Evolutionary conservation across 768 basidiomycete species (phyloP).

Genomic region (Termitomyces sp.): DNA sequence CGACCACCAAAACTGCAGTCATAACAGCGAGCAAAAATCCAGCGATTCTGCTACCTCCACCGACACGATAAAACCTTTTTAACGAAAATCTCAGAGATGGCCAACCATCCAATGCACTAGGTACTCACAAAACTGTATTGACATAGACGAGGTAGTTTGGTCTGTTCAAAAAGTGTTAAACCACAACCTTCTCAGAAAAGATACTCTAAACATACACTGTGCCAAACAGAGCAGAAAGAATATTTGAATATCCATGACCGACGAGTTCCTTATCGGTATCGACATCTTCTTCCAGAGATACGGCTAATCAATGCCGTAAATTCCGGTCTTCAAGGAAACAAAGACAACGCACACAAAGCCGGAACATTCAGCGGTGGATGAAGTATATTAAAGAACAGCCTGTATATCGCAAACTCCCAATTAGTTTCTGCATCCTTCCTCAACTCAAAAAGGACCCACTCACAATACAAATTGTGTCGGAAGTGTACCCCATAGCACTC

Average conservation of each 20-base stretch:
- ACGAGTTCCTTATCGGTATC: slow-evolving; percentile 92
- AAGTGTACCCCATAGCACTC: slow-evolving; percentile 73
- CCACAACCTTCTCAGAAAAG: neutral
- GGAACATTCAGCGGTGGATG: slow-evolving; percentile 90
- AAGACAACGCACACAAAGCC: slow-evolving; percentile 55
- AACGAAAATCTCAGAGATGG: neutral
- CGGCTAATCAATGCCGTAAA: slow-evolving; percentile 38
- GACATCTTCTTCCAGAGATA: slow-evolving; percentile 86
- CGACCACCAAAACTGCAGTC: slow-evolving; percentile 64
- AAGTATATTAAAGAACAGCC: slow-evolving; percentile 78
- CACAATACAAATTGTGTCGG: slow-evolving; percentile 93
- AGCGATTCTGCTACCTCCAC: slow-evolving; percentile 81
- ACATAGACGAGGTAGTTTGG: slow-evolving; percentile 89
- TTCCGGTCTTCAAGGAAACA: neutral
- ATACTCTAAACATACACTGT: slow-evolving; percentile 52
- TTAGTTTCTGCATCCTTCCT: neutral
- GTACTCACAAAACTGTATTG: slow-evolving; percentile 65
- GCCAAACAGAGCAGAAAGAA: slow-evolving; percentile 75
- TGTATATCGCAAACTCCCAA: slow-evolving; percentile 16
- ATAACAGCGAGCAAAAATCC: slow-evolving; percentile 84
- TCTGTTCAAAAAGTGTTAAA: slow-evolving; percentile 24
- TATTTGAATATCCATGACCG: slow-evolving; percentile 88
- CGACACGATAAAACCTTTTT: slow-evolving; percentile 77
- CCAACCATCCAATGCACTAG: neutral
- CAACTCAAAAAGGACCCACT: slow-evolving; percentile 21